Evolutionary conservation across 148 eudicot genomes (phyloP).

Genomic region (Dianthus caryophyllus): DNA sequence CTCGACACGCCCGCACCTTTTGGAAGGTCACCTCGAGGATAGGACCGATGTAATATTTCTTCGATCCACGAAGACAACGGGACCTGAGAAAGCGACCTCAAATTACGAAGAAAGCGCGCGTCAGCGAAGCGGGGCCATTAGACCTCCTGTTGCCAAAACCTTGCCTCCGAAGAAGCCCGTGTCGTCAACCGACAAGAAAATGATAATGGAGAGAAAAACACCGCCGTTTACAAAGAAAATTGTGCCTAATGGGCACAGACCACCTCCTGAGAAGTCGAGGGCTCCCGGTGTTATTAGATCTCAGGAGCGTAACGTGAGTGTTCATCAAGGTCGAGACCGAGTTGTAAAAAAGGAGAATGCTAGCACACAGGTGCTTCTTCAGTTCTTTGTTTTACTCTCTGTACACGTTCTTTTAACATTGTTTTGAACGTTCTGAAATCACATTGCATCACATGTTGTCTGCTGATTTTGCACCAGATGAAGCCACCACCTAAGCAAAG

Average conservation of each 20-base stretch:
- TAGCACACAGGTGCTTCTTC: conserved; percentile 61
- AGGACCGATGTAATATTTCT: conserved; percentile 10
- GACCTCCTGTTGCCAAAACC: conserved; percentile 33
- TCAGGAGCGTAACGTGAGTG: conserved; percentile 8
- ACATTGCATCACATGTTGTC: neutral
- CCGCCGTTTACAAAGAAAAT: conserved; percentile 39
- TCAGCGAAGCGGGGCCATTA: conserved; percentile 54
- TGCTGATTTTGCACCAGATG: conserved; percentile 33
- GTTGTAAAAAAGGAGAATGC: conserved; percentile 28
- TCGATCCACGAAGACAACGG: conserved; percentile 32
- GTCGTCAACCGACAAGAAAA: conserved; percentile 35
- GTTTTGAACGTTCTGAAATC: neutral
- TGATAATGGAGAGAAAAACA: conserved; percentile 22
- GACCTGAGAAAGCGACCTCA: conserved; percentile 31
- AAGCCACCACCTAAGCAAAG: conserved; percentile 40
- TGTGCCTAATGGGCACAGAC: conserved; percentile 34
- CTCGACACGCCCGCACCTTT: conserved; percentile 25
- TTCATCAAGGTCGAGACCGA: conserved; percentile 38
- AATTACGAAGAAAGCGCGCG: conserved; percentile 35
- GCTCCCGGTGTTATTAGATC: conserved; percentile 28
- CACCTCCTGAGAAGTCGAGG: conserved; percentile 33
- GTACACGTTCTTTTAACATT: neutral
- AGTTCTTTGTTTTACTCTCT: neutral
- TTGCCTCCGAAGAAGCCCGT: conserved; percentile 40
- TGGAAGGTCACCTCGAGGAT: conserved; percentile 29